Conservation (phyloP, 2,329 filamentous ascomycete genomes). For the Cladophialophora carrionii region DNA sequence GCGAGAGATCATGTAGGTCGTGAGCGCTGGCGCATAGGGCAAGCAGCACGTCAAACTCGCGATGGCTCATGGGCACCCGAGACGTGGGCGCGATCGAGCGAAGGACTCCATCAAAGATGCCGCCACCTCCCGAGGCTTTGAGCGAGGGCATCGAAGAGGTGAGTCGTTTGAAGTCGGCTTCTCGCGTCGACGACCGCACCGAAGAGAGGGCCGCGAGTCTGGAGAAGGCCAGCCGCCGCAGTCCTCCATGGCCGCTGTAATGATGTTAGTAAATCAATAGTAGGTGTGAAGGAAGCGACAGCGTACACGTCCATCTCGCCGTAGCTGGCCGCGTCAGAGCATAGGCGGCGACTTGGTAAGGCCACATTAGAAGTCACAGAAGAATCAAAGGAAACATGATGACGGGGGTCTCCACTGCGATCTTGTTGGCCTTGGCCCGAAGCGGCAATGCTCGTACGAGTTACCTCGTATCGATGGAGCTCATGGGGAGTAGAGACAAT, state of each 20-base stretch:
- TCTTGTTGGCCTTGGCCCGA: background rate
- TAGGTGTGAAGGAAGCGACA: background rate
- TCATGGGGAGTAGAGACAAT: background rate
- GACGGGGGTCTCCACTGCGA: background rate
- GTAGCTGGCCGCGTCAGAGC: conserved; percentile 10
- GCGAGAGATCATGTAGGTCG: conserved; percentile 68
- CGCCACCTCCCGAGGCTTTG: conserved; percentile 37
- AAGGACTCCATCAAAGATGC: conserved; percentile 45
- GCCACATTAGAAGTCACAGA: conserved; percentile 3
- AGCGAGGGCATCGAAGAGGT: conserved; percentile 41
- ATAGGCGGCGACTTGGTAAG: background rate
- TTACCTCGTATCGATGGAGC: background rate
- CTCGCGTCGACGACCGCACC: conserved; percentile 38
- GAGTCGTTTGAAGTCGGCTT: conserved; percentile 46
- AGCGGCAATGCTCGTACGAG: background rate
- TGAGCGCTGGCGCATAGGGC: conserved; percentile 90
- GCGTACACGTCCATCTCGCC: conserved; percentile 34
- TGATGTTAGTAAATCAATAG: conserved; percentile 14
- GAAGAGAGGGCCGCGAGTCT: conserved; percentile 50
- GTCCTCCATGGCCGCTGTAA: conserved; percentile 33
- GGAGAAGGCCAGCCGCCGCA: conserved; percentile 50
- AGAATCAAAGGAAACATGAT: conserved; percentile 5
- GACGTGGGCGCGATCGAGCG: conserved; percentile 45
- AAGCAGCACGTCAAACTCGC: conserved; percentile 88
- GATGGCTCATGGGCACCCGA: conserved; percentile 62